Base-by-base conservation (phyloP, 176 grass and related monocot genomes). In the Bothriochloa decipiens region DNA sequence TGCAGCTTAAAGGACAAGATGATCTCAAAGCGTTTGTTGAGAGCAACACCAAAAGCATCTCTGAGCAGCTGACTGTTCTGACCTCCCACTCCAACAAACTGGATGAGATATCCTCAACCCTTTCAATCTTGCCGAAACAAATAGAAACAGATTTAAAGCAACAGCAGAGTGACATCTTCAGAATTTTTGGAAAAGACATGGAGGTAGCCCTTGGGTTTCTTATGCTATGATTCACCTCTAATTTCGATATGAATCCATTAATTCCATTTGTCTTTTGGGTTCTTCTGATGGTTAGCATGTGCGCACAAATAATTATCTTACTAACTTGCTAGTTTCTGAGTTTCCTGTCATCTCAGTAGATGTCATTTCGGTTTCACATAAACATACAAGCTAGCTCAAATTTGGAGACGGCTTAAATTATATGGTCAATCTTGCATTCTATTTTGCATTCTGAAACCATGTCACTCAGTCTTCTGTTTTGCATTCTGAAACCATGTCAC, bases 1-100 rank as follows among this genome's bases (percentile, higher is more conserved):
- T 73, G 25, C 86, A 99, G 96, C 65, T 96, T 23, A 99, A 94
- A 84, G 86, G 75, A 83, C 91, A 96, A 92, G 91, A 91, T 78
- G 88, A 87, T 70, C 43, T 94, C n/a, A 99, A 92, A 87, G 68
- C 45, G 55, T 35, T 94, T 58, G 22, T 89, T 86, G 88, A 87
- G 64, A 89, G 39, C 81, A 91, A 62, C 81, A 83, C 74, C 36
- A 94, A 87, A 72, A 35, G 70, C 79, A 90, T 91, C 79, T 49
- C 81, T 81, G 89, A 78, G 60, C 82, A 91, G 16, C 64, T 76
- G 29, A 75, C 70, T 76, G 40, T 70, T 87, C 22, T 87, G 42
- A 91, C 84, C 76, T 89, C 90, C 36, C 88, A 72, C 72, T 29
- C 43, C 50, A 79, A 75, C 52, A 89, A 94, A 96, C 47, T 96